Conservation (phyloP, 257 asterid species). For the Thymus mandschuricus region DNA sequence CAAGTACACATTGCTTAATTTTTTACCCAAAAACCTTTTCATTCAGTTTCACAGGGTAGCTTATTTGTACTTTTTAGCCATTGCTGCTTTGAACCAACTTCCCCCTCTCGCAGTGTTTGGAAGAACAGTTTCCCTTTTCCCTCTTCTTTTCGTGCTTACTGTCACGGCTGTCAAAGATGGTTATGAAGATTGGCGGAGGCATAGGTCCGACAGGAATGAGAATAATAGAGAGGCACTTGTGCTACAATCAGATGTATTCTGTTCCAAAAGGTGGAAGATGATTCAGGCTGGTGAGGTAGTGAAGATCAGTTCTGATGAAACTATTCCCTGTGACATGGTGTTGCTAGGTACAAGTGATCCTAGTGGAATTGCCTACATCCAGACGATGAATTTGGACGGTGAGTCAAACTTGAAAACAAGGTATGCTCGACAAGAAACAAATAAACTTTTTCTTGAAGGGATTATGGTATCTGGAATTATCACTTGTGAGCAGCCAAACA, state of each 20-base stretch:
- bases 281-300: slow-evolving; percentile 89
- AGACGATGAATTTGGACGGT: slow-evolving; percentile 98
- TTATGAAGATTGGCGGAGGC: slow-evolving; percentile 99
- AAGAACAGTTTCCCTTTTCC: slow-evolving; percentile 93
- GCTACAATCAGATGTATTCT: slow-evolving; percentile 64
- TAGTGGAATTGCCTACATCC: slow-evolving; percentile 95
- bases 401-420: slow-evolving; percentile 98
- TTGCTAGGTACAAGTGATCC: slow-evolving; percentile 92
- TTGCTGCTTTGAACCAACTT: slow-evolving; percentile 95
- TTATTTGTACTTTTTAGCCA: slow-evolving; percentile 89
- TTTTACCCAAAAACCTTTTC: slow-evolving; percentile 92
- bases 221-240: slow-evolving; percentile 90
- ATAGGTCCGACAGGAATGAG: slow-evolving; percentile 97
- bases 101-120: slow-evolving; percentile 99
- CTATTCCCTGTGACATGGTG: slow-evolving; percentile 97
- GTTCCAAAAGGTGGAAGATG: slow-evolving; percentile 75
- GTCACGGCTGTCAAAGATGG: slow-evolving; percentile 99
- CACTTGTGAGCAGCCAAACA: slow-evolving; percentile 94
- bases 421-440: slow-evolving; percentile 99
- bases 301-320: slow-evolving; percentile 78
- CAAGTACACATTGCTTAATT: slow-evolving; percentile 81
- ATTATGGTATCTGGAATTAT: slow-evolving; percentile 64
- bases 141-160: slow-evolving; percentile 94
- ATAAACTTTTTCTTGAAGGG: slow-evolving; percentile 65
- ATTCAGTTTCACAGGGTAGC: slow-evolving; percentile 97